phyloP scores from a whole-genome alignment of 2,329 filamentous ascomycete species.

The Gaeumannomyces sp. region DNA sequence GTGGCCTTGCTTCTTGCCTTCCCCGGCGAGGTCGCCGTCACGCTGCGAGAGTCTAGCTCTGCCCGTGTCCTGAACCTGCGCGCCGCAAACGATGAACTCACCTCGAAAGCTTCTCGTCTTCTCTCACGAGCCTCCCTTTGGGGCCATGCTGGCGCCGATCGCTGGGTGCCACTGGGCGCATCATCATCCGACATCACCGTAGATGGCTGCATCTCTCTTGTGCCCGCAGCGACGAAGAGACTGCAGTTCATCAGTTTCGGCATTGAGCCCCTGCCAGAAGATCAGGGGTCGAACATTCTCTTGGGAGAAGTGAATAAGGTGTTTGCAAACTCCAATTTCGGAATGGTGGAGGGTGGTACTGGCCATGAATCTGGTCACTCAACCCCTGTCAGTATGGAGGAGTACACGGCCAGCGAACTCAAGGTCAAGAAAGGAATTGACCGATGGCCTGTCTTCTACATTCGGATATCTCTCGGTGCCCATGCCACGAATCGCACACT shows the following conservation, averaged over 20 bases:
- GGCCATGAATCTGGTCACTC: slow-evolving; percentile 26
- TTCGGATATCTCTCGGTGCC: slow-evolving; percentile 51
- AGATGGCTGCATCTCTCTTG: slow-evolving; percentile 63
- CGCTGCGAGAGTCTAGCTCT: slow-evolving; percentile 43
- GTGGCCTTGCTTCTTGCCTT: slow-evolving; percentile 67
- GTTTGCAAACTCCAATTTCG: slow-evolving; percentile 74
- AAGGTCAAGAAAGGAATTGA: slow-evolving; percentile 63
- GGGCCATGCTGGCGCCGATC: slow-evolving; percentile 39
- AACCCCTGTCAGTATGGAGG: slow-evolving; percentile 31
- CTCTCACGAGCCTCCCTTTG: slow-evolving; percentile 62
- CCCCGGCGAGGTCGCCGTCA: slow-evolving; percentile 49
- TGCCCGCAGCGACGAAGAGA: slow-evolving; percentile 63
- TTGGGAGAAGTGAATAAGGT: slow-evolving; percentile 74
- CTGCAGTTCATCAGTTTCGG: slow-evolving; percentile 80
- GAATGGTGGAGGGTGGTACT: slow-evolving; percentile 45
- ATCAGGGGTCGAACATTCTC: slow-evolving; percentile 55
- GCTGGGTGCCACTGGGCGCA: slow-evolving; percentile 69
- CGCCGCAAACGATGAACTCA: not conserved
- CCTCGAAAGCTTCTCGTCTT: slow-evolving; percentile 35
- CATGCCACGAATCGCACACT: slow-evolving; percentile 12
- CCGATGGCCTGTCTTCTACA: slow-evolving; percentile 81
- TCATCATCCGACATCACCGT: slow-evolving; percentile 56
- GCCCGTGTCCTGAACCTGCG: not conserved
- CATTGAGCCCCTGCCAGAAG: slow-evolving; percentile 55
- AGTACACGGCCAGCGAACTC: slow-evolving; percentile 44